Evolutionary conservation across 2,329 filamentous ascomycete species (phyloP).

Genomic region (Botrytis fragariae): DNA sequence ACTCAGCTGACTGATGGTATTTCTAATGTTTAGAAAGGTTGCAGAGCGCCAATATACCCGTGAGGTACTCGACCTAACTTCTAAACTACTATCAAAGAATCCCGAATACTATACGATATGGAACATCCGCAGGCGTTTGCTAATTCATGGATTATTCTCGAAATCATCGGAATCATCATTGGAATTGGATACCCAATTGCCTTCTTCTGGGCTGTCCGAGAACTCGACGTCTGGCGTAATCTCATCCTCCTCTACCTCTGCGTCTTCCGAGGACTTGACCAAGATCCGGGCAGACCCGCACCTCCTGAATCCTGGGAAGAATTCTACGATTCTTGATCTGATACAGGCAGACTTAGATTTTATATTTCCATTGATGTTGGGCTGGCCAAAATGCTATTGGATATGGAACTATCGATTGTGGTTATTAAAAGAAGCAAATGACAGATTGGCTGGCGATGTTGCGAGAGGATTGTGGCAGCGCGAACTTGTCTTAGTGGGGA

Average conservation of each 20-base stretch:
- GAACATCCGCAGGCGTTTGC: constrained; percentile 77
- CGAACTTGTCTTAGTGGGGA: constrained; percentile 77
- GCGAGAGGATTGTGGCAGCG: constrained; percentile 74
- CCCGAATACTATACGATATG: constrained; percentile 90
- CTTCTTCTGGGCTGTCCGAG: constrained; percentile 52
- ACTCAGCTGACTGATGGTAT: constrained; percentile 24
- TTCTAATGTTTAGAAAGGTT: constrained; percentile 27
- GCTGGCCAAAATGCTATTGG: constrained; percentile 98
- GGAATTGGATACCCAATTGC: constrained; percentile 55
- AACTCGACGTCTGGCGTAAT: constrained; percentile 61
- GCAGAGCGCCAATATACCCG: constrained; percentile 40
- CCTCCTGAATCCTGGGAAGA: constrained; percentile 50
- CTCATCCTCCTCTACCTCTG: constrained; percentile 57
- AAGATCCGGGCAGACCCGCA: constrained; percentile 49
- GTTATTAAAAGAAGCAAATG: constrained; percentile 71
- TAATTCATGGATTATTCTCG: constrained; percentile 58
- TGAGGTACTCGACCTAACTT: constrained; percentile 64
- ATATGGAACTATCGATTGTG: constrained; percentile 96
- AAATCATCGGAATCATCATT: constrained; percentile 50
- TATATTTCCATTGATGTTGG: constrained; percentile 76
- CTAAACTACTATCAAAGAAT: constrained; percentile 72
- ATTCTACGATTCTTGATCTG: constrained; percentile 52
- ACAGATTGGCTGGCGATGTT: constrained; percentile 53
- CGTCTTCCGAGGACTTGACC: constrained; percentile 51
- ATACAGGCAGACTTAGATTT: constrained; percentile 76